These are phyloP conservation scores for Hibiscus mutabilis DNA, from an alignment of 345 rosid species.

Conservation along the genomic window DNA sequence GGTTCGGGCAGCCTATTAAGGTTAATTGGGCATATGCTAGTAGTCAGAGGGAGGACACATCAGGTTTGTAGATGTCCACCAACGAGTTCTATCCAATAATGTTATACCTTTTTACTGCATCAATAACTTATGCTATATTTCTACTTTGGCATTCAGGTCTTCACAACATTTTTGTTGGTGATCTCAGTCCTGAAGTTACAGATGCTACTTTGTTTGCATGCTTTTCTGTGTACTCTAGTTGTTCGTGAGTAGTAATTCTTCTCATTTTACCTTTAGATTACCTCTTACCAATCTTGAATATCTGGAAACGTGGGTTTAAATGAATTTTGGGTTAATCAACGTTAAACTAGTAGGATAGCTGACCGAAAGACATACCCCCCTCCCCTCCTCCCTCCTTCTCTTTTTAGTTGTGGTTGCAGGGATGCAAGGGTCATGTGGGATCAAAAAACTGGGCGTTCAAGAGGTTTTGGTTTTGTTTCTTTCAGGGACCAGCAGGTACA, in stretches of 20 bases:
- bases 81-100: neutral
- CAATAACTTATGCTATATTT: constrained; percentile 3
- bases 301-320: neutral
- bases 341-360: neutral
- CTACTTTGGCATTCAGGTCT: constrained; percentile 42
- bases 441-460: constrained; percentile 94
- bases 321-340: neutral
- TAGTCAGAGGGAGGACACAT: constrained; percentile 95
- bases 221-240: constrained; percentile 59
- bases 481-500: constrained; percentile 69
- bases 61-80: constrained; percentile 39
- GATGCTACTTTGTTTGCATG: constrained; percentile 76
- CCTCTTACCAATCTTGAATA: neutral
- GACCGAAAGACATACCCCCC: neutral
- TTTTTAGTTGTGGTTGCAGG: constrained; percentile 22
- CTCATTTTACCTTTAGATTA: neutral
- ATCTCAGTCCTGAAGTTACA: constrained; percentile 88
- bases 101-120: neutral
- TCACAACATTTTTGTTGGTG: constrained; percentile 84
- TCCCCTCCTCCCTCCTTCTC: neutral
- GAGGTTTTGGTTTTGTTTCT: constrained; percentile 93
- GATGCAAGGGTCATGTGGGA: constrained; percentile 98
- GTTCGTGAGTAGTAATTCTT: constrained; percentile 55
- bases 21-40: constrained; percentile 3
- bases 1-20: constrained; percentile 1